Evolutionary conservation across 169 alveolate species (phyloP).

Genomic region (Plasmodium berghei): DNA sequence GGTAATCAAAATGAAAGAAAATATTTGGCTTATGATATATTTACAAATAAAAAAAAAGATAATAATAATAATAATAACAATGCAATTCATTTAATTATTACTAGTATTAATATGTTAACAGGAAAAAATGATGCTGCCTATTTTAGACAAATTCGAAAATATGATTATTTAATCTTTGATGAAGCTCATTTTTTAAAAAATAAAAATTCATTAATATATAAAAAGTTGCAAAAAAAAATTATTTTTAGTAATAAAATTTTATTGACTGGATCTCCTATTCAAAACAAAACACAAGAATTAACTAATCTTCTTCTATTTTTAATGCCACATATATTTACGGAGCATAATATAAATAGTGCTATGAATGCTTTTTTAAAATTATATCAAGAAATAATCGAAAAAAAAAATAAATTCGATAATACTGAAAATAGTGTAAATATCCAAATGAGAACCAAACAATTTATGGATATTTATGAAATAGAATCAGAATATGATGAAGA

Average conservation of each 20-base stretch:
- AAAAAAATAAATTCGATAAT: neutral
- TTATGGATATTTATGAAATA: neutral
- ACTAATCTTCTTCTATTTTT: slow-evolving; percentile 90
- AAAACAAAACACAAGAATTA: slow-evolving; percentile 90
- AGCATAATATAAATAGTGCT: slow-evolving; percentile 83
- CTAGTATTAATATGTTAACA: slow-evolving; percentile 59
- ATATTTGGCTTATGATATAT: slow-evolving; percentile 76
- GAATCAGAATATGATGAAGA: neutral
- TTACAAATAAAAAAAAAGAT: slow-evolving; percentile 6
- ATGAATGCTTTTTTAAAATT: slow-evolving; percentile 79
- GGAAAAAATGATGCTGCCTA: slow-evolving; percentile 66
- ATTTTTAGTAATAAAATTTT: slow-evolving; percentile 89
- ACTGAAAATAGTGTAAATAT: neutral
- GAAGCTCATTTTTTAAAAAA: slow-evolving; percentile 95
- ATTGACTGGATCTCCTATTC: slow-evolving; percentile 94
- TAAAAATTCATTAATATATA: slow-evolving; percentile 90
- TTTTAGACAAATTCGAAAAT: slow-evolving; percentile 72
- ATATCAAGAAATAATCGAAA: slow-evolving; percentile 43
- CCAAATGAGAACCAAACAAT: neutral
- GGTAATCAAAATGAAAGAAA: slow-evolving; percentile 85
- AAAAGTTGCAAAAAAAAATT: slow-evolving; percentile 86
- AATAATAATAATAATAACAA: neutral
- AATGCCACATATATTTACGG: slow-evolving; percentile 91
- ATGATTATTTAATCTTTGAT: slow-evolving; percentile 92
- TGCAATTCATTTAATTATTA: slow-evolving; percentile 39